Evolutionary conservation across 768 basidiomycete species (phyloP), one percentile per base, ranked within the genome.

Genomic region (Agaricus blazei): DNA sequence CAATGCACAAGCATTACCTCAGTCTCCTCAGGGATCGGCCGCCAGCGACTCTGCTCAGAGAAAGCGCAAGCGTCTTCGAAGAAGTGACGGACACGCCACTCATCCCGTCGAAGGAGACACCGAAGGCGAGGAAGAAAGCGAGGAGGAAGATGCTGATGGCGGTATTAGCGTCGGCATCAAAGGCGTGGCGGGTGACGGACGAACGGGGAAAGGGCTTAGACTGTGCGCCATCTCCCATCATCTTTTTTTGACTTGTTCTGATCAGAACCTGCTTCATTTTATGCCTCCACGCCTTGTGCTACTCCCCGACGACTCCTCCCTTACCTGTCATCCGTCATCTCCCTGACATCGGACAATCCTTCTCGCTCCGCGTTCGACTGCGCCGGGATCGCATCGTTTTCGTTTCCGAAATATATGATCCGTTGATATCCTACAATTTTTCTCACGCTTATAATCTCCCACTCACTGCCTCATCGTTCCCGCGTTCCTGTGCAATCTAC

Each of bases 161-260:
- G 75, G 75, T 0, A 76, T 79, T 58, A 75, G 71, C 57, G 75
- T 81, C 14, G 79, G 78, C 11, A 68, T 77, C 63, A 41, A 41
- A 41, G 40, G 40, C n/a, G 40, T 41, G n/a, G 40, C n/a, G 59
- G 59, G 64, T 65, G 43, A 49, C 36, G 28, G 69, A 67, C 56
- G 59, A 60, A 34, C 48, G 59, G 24, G 68, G 75, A 68, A 67
- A 57, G 59, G 60, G 31, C 50, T 60, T 19, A 68, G 75, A 68
- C 65, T 72, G 78, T 78, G 64, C 73, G 72, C 72, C 14, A 29
- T 29, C 52, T 42, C 52, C 52, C 48, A 11, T 47, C 14, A 42
- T 51, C 52, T 54, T 38, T 49, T 55, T 51, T 42, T 26, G 28
- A 46, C 40, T 34, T 34, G 45, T 42, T 43, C 43, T 50, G 27